Base-by-base conservation (phyloP, 2,329 filamentous ascomycete species). In the Madurella fahalii region DNA sequence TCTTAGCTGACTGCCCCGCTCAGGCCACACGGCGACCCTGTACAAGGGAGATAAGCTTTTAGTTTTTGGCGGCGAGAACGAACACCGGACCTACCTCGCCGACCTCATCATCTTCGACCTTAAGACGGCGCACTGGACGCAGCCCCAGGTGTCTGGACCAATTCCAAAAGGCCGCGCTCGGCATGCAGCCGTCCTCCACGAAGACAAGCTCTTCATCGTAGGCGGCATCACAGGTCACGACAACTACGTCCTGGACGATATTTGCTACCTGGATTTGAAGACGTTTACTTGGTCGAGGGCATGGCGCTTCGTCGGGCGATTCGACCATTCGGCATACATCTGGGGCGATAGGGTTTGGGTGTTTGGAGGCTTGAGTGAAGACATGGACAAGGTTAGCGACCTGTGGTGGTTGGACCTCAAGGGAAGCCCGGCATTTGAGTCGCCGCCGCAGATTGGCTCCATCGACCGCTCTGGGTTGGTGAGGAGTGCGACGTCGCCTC, bases 401-500 rank as follows among this genome's bases (percentile, higher is more conserved):
- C 81, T 99, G 42, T 96, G 91, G 89, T 99, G 94, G 92, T 77
- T 99, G 42, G 94, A 99, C 72, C 80, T 99, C 47, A 93, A 95
- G 69, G 91, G 90, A 34, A 91, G 83, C 56, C 91, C 92, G 1
- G 89, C 91, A 45, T 92, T 96, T 63, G 86, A 91, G 64, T 84
- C 85, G 37, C 76, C 82, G 30, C 85, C 87, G 51, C 82, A 74
- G 31, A 71, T 81, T 9, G 80, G 79, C 49, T 68, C 72, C 17
- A 73, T 77, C 18, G 79, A 83, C 58, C 77, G 79, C 41, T 71
- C 76, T 31, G 66, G 70, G 0, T 56, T 71, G 16, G 65, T 67
- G 40, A 71, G 69, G 51, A 75, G 75, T 47, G 64, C 73, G n/a
- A 69, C 74, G 47, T 82, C 80, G 12, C 75, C 82, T 7, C 74